These are phyloP conservation scores for Hirschfeldia incana DNA, from an alignment of 345 rosid species.

Conservation along the genomic window DNA sequence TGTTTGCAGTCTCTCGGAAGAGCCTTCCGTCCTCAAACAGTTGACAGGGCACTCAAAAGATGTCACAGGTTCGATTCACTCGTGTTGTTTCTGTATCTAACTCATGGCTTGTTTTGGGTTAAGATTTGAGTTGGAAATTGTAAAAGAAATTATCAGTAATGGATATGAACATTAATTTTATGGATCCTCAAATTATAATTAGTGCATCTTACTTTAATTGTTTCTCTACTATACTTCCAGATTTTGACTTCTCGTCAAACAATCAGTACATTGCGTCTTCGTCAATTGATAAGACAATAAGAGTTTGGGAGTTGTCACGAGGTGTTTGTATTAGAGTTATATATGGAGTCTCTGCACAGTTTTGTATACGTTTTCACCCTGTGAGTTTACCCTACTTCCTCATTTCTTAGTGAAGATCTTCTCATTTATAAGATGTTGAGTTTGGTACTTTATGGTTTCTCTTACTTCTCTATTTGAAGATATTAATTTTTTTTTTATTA, in stretches of 20 bases:
- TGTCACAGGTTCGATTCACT: constrained; percentile 97
- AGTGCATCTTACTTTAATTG: constrained; percentile 11
- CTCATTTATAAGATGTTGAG: constrained; percentile 15
- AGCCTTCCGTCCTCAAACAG: constrained; percentile 65
- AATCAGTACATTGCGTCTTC: constrained; percentile 95
- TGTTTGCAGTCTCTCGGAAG: constrained; percentile 73
- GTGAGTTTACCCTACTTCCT: constrained; percentile 50
- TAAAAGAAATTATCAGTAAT: background rate
- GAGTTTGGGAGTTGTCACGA: constrained; percentile 93
- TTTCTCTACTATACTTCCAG: constrained; percentile 52
- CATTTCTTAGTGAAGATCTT: background rate
- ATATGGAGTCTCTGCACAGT: constrained; percentile 83
- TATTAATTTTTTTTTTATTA: constrained; percentile 8
- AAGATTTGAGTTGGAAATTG: background rate
- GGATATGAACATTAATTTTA: background rate
- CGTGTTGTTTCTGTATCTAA: constrained; percentile 50
- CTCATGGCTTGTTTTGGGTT: background rate
- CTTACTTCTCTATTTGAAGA: constrained; percentile 3
- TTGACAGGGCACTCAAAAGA: constrained; percentile 82
- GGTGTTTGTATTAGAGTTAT: constrained; percentile 94
- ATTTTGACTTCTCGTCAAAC: constrained; percentile 97
- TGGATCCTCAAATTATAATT: background rate
- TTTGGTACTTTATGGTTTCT: background rate
- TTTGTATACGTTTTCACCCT: constrained; percentile 94
- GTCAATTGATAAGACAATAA: constrained; percentile 90